Conservation (phyloP, 2,329 filamentous ascomycete genomes). For the Apiospora rasikravindrae region DNA sequence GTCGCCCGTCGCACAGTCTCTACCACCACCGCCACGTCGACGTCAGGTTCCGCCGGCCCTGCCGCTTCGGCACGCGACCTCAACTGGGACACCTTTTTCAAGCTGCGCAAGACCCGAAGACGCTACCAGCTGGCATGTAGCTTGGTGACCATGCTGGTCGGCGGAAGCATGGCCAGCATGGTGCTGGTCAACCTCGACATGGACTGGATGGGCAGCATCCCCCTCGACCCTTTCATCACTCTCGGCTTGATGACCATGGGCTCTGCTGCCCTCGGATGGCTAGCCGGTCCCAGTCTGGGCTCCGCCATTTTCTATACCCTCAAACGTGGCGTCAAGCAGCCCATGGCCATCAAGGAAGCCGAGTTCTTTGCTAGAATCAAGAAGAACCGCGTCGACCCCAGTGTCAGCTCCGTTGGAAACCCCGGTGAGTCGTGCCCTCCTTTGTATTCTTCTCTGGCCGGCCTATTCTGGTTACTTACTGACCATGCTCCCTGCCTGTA, state of each 20-base stretch:
- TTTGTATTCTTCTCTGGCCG: too few relatives aligned
- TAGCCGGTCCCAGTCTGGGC: conserved; percentile 83
- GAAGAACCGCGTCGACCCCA: conserved; percentile 89
- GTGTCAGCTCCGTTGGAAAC: conserved; percentile 86
- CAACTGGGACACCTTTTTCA: conserved; percentile 93
- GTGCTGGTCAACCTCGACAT: conserved; percentile 73
- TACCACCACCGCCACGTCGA: conserved; percentile 27
- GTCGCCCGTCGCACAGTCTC: conserved; percentile 34
- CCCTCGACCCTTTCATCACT: conserved; percentile 86
- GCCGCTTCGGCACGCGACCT: conserved; percentile 48
- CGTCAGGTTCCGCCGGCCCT: conserved; percentile 25
- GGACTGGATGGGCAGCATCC: conserved; percentile 74
- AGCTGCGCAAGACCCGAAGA: conserved; percentile 82
- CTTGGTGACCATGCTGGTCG: conserved; percentile 65
- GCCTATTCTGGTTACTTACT: not conserved
- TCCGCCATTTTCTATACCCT: conserved; percentile 78
- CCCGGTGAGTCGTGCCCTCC: conserved; percentile 57
- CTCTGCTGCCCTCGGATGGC: conserved; percentile 83
- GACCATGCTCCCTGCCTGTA: conserved; percentile 30
- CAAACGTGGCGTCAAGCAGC: conserved; percentile 71
- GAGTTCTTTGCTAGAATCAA: conserved; percentile 93
- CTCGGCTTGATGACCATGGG: conserved; percentile 80
- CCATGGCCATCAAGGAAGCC: conserved; percentile 87
- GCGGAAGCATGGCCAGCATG: conserved; percentile 67
- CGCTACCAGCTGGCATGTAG: conserved; percentile 83